Evolutionary conservation across 2,329 filamentous ascomycete species (phyloP), one percentile per base, ranked within the genome.

Genomic region (Nothopassalora personata): DNA sequence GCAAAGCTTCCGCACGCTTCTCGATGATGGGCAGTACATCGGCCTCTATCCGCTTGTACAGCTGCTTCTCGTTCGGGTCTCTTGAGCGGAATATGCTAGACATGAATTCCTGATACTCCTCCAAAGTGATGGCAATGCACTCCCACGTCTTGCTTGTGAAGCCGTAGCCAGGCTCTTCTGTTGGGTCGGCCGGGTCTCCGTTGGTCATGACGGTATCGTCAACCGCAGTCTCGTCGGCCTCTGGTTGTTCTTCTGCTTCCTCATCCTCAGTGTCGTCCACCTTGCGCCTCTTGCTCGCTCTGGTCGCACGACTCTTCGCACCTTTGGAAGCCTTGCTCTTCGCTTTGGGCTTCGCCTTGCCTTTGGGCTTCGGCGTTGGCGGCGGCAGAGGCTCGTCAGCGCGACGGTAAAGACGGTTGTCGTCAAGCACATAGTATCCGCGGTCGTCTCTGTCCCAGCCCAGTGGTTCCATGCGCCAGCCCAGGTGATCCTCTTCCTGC

Each of bases 381-480:
- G 83, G 74, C 6, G 85, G 82, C 1, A 83, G 79, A 0, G 85
- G 84, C 28, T 88, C 82, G 60, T 96, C 90, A n/a, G 89, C 91
- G 61, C 88, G 81, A 57, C 92, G 89, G 73, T 99, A 99, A 46
- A 99, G 80, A 62, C 94, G 85, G 68, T 97, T 95, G 72, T 99
- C 94, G 68, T 97, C 93, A 3, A 99, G 82, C 3, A 97, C 87
- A 70, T 88, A 96, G 71, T 97, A 96, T 36, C 86, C 86, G 39
- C 91, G 87, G 64, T 96, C 92, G 50, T 96, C 81, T 23, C 85
- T 82, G 73, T 99, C 94, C 86, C 91, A 97, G 9, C 94, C 94
- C 62, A 88, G 86, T 0, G 89, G 88, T 69, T 93, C 89, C 65
- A 94, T 91, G 64, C 79, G 79, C 80, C 81, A 64, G 48, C 46